These are phyloP conservation scores for Diplodia mutila DNA, from an alignment of 2,329 filamentous ascomycete species.

Conservation along the genomic window DNA sequence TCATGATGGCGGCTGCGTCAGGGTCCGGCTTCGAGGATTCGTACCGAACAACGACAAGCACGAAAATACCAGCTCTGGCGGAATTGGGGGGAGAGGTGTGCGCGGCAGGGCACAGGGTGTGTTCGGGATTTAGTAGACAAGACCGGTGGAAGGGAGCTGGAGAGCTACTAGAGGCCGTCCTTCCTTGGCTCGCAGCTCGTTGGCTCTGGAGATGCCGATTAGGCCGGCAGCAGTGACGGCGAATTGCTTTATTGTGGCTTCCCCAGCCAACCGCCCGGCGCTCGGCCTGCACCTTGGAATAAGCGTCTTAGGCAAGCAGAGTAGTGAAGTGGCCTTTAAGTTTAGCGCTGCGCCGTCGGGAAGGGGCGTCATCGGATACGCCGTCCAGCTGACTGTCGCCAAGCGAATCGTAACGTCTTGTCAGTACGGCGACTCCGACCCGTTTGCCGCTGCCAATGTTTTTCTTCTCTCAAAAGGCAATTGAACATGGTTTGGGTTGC, in stretches of 20 bases:
- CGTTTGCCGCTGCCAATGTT: not conserved
- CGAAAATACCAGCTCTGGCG: not conserved
- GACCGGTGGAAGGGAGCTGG: not conserved
- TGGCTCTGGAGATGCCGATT: not conserved
- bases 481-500: not conserved
- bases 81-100: not conserved
- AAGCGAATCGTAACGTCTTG: not conserved
- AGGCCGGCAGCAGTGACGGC: not conserved
- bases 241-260: not conserved
- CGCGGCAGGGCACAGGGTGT: not conserved
- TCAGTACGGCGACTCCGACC: too few species aligned
- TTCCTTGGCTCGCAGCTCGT: not conserved
- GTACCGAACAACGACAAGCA: not conserved
- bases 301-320: not conserved
- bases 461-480: too few species aligned
- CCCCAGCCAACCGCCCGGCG: not conserved
- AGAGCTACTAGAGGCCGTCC: not conserved
- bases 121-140: not conserved
- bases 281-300: constrained; percentile 10
- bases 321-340: constrained; percentile 14
- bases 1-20: constrained; percentile 2
- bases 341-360: constrained; percentile 18
- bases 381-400: constrained; percentile 19
- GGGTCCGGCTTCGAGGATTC: not conserved
- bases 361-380: constrained; percentile 15